Evolutionary conservation across 129 eudicot species (phyloP).

Genomic region (Scalesia atractyloides): DNA sequence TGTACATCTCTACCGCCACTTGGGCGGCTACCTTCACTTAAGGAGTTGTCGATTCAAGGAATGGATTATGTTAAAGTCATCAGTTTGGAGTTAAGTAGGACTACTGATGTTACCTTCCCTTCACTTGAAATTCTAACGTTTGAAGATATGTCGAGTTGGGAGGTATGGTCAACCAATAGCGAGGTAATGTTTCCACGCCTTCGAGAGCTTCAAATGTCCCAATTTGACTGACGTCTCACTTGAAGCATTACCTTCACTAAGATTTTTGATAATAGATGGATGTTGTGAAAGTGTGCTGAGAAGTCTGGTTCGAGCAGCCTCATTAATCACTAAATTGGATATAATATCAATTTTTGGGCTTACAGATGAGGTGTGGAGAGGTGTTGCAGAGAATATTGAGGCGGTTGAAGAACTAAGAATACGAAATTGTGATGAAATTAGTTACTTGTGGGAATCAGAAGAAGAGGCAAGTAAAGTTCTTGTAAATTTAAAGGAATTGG

Average conservation of each 20-base stretch:
- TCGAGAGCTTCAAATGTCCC: conserved; percentile 3
- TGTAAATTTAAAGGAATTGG: neutral
- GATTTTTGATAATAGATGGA: neutral
- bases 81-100: neutral
- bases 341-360: neutral
- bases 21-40: neutral
- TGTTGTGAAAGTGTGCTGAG: neutral
- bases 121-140: neutral
- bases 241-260: conserved; percentile 3
- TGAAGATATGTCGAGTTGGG: neutral
- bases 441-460: conserved; percentile 1
- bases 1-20: neutral
- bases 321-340: neutral
- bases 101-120: neutral
- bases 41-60: neutral
- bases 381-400: neutral
- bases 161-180: neutral
- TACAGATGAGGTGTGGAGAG: conserved; percentile 14
- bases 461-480: neutral
- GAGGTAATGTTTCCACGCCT: conserved; percentile 12
- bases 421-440: neutral
- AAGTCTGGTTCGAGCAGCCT: neutral
- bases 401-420: neutral
- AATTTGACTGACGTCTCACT: conserved; percentile 4
- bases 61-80: neutral